A percentile compares a stretch with the other conserved stretches of the same genome.
These are phyloP conservation scores for Suillus variegatus DNA, from an alignment of 768 basidiomycete genomes.

Conservation along the genomic window DNA sequence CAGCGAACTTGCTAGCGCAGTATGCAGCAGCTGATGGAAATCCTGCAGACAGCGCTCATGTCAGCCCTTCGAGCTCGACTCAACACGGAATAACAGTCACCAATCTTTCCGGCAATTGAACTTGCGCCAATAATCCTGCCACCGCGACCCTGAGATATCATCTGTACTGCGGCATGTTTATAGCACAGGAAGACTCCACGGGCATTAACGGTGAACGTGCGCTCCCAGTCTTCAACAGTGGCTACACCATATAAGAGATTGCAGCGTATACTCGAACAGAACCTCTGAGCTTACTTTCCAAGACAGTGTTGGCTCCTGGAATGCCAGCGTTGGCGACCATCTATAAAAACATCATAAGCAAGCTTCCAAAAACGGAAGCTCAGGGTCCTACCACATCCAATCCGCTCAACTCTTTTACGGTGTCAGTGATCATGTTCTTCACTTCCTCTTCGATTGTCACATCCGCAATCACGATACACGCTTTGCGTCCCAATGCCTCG, in stretches of 20 bases:
- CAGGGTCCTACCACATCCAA: conserved; percentile 16
- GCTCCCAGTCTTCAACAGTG: conserved; percentile 28
- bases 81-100: not conserved
- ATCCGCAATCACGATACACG: conserved; percentile 10
- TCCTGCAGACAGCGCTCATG: conserved; percentile 6
- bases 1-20: conserved; percentile 21
- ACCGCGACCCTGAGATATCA: conserved; percentile 18
- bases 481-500: conserved; percentile 10
- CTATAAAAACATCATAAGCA: conserved; percentile 5
- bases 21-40: conserved; percentile 14
- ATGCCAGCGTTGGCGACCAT: conserved; percentile 26
- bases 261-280: not conserved
- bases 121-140: conserved; percentile 11
- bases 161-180: conserved; percentile 17
- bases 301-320: conserved; percentile 1
- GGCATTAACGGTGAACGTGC: conserved; percentile 28
- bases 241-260: conserved; percentile 9
- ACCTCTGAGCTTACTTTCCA: not conserved
- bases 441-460: conserved; percentile 19
- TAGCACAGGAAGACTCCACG: conserved; percentile 33
- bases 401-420: conserved; percentile 13
- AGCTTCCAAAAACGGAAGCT: not conserved
- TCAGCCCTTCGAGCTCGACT: not conserved
- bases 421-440: conserved; percentile 13
- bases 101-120: conserved; percentile 4